These are phyloP conservation scores for Aquilaria malaccensis DNA, from an alignment of 345 rosid species.

Conservation along the genomic window DNA sequence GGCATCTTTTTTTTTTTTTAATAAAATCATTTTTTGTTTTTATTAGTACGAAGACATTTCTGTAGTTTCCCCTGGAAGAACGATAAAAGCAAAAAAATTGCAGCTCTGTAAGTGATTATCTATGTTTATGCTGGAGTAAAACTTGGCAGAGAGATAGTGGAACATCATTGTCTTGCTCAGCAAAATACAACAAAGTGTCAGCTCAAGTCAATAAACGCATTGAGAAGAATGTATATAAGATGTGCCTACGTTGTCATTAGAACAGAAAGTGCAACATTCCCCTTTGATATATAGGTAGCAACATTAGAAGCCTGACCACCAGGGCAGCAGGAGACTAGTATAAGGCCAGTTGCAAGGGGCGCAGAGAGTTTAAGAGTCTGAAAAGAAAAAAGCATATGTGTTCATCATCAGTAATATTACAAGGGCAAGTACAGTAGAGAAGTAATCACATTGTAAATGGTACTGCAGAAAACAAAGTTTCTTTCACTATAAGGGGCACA, in stretches of 20 bases:
- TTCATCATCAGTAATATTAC: constrained; percentile 14
- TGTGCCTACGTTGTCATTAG: constrained; percentile 91
- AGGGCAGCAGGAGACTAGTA: constrained; percentile 95
- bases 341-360: constrained; percentile 95
- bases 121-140: background rate
- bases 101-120: background rate
- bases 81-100: background rate
- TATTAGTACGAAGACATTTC: background rate
- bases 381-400: constrained; percentile 14
- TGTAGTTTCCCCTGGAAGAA: constrained; percentile 2
- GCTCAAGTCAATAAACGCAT: constrained; percentile 7
- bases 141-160: background rate
- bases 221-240: background rate
- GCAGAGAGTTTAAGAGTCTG: constrained; percentile 88
- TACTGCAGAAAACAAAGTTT: too few species aligned
- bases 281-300: constrained; percentile 93
- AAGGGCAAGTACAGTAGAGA: background rate
- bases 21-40: background rate
- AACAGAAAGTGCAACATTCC: constrained; percentile 95
- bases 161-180: background rate
- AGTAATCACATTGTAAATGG: too few species aligned
- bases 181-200: background rate
- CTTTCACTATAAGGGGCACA: too few species aligned
- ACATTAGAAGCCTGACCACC: constrained; percentile 98
- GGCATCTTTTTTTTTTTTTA: background rate